A percentile compares a stretch with the other conserved stretches of the same genome.
These are phyloP conservation scores for Puccinia horiana DNA, from an alignment of 1,284 basidiomycete genomes.

Conservation along the genomic window DNA sequence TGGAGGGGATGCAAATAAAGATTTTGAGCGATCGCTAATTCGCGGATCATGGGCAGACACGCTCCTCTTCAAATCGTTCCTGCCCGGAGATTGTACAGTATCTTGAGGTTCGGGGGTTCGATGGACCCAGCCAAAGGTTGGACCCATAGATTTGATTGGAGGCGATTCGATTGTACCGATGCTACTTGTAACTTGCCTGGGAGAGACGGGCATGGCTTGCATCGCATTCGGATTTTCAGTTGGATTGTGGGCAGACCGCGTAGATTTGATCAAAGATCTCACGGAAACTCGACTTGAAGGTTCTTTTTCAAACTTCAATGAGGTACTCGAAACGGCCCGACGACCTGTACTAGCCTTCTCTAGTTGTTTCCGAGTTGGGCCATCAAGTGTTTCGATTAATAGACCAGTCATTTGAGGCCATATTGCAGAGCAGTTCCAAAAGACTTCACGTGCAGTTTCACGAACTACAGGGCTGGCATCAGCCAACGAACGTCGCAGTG, in stretches of 20 bases:
- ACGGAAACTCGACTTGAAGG: conserved; percentile 30
- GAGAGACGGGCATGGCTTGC: background rate
- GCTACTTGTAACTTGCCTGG: conserved; percentile 38
- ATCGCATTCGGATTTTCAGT: background rate
- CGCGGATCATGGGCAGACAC: background rate
- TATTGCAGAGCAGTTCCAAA: conserved; percentile 75
- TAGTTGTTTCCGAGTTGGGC: conserved; percentile 73
- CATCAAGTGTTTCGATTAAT: conserved; percentile 73
- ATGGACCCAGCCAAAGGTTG: background rate
- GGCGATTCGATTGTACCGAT: background rate
- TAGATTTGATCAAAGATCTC: conserved; percentile 44
- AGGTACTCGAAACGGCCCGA: conserved; percentile 60
- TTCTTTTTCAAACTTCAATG: conserved; percentile 53
- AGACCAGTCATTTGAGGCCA: conserved; percentile 71
- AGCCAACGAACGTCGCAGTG: conserved; percentile 69
- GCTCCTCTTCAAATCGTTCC: conserved; percentile 13
- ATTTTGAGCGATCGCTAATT: conserved; percentile 23
- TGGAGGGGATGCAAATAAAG: conserved; percentile 26
- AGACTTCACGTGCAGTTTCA: conserved; percentile 72
- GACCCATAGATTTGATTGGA: background rate
- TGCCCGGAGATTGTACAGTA: conserved; percentile 10
- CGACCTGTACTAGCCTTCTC: conserved; percentile 74
- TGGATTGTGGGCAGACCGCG: conserved; percentile 17
- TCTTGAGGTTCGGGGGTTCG: background rate
- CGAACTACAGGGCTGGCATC: conserved; percentile 80